Conservation (phyloP, 306 rosid species). For the Mucuna pruriens region DNA sequence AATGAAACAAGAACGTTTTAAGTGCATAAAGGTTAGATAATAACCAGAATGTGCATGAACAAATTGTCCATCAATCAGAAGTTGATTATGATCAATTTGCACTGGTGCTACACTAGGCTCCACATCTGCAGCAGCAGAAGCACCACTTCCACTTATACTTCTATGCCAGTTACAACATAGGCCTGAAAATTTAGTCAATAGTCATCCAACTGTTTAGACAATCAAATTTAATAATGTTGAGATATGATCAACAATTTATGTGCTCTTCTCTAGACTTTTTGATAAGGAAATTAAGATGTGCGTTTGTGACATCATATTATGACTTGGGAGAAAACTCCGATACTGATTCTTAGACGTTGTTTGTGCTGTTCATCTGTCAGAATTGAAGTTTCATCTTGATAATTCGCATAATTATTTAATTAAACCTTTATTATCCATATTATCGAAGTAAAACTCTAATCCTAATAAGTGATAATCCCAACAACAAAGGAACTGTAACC, state of each 20-base stretch:
- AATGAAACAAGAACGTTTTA: background rate
- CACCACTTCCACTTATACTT: constrained; percentile 50
- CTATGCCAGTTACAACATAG: constrained; percentile 33
- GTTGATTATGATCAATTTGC: constrained; percentile 55
- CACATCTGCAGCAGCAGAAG: constrained; percentile 55
- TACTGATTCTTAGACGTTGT: no score
- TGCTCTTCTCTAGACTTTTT: background rate
- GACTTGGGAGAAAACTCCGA: background rate
- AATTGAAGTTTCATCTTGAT: no score
- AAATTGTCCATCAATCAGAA: constrained; percentile 71
- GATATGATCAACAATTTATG: background rate
- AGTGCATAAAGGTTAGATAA: constrained; percentile 11
- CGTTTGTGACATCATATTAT: background rate
- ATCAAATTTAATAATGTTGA: constrained; percentile 1
- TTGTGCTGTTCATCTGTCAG: no score
- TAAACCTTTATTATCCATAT: no score
- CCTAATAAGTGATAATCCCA: no score
- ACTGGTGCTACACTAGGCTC: constrained; percentile 60
- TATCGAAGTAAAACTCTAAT: no score
- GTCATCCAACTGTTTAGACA: background rate
- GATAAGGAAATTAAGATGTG: background rate
- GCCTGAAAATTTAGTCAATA: constrained; percentile 40
- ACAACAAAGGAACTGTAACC: no score
- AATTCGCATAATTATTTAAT: no score
- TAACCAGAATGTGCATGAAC: constrained; percentile 78